Evolutionary conservation across 441 rosid genomes (phyloP).

Genomic region (Rhodomyrtus psidioides): DNA sequence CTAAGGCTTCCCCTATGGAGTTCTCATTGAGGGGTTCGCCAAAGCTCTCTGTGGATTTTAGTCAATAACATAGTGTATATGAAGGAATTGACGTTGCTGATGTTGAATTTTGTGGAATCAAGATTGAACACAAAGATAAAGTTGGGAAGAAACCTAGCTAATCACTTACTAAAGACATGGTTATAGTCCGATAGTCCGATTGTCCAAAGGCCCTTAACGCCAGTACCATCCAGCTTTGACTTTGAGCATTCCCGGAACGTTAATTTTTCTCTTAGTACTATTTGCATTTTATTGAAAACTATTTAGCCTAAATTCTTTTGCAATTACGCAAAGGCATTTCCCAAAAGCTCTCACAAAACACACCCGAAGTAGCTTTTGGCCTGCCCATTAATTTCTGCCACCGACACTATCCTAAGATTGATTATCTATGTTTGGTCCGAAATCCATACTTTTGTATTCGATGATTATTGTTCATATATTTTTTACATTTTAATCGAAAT

Average conservation of each 20-base stretch:
- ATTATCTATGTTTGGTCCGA: not conserved
- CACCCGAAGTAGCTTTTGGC: not conserved
- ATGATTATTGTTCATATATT: fast-evolving
- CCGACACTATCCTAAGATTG: fast-evolving
- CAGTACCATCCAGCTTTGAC: not conserved
- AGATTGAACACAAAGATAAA: too few species aligned
- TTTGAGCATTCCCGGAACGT: not conserved
- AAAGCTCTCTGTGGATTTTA: not conserved
- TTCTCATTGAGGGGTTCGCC: not conserved
- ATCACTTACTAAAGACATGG: not conserved
- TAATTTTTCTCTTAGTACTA: not conserved
- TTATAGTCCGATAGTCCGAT: not conserved
- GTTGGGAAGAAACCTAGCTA: not conserved
- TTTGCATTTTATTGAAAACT: not conserved
- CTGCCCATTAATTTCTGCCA: not conserved
- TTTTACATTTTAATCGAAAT: not conserved
- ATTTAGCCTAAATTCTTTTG: not conserved
- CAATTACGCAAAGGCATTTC: not conserved
- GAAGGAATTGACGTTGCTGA: not conserved
- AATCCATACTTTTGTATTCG: not conserved
- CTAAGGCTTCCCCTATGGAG: not conserved
- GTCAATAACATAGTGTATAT: not conserved
- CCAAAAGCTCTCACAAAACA: not conserved
- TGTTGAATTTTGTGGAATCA: too few species aligned
- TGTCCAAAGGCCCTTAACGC: not conserved